Evolutionary conservation across 352 stramenopile species (phyloP).

Genomic region (Peronospora belbahrii): DNA sequence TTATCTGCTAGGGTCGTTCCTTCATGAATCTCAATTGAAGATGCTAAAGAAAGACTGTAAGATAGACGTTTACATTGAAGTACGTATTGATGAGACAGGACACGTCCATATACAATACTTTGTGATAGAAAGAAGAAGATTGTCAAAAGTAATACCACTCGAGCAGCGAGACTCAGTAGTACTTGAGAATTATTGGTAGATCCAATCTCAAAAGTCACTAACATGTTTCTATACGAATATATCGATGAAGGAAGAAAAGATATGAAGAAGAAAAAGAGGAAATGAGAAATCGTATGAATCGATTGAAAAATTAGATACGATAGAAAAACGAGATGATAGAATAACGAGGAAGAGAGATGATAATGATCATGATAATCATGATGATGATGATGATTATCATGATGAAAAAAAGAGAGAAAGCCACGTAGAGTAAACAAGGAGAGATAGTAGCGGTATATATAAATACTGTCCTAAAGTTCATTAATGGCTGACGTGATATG

Average conservation of each 20-base stretch:
- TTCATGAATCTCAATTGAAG: slow-evolving; percentile 11
- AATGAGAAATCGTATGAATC: too few species aligned
- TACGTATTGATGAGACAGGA: slow-evolving; percentile 42
- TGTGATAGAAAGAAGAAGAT: slow-evolving; percentile 58
- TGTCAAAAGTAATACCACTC: slow-evolving; percentile 38
- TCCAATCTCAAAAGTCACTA: slow-evolving; percentile 4
- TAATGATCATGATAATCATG: too few species aligned
- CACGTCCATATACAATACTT: slow-evolving; percentile 43
- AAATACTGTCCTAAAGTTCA: too few species aligned
- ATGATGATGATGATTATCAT: too few species aligned
- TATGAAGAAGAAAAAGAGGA: too few species aligned
- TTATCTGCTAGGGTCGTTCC: slow-evolving; percentile 11
- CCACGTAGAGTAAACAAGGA: too few species aligned
- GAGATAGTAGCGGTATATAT: too few species aligned
- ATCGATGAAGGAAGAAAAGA: too few species aligned
- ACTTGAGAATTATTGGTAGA: slow-evolving; percentile 17
- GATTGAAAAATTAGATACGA: too few species aligned
- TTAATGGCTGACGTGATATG: not conserved
- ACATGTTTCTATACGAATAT: slow-evolving; percentile 11
- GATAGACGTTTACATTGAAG: slow-evolving; percentile 22
- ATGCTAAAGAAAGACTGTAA: not conserved
- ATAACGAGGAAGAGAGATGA: too few species aligned
- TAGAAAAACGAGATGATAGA: too few species aligned
- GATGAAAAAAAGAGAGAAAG: too few species aligned
- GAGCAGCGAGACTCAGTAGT: slow-evolving; percentile 41